Evolutionary conservation across 352 stramenopile species (phyloP), one percentile per base, ranked within the genome.

Genomic region (Pythium inflatum): DNA sequence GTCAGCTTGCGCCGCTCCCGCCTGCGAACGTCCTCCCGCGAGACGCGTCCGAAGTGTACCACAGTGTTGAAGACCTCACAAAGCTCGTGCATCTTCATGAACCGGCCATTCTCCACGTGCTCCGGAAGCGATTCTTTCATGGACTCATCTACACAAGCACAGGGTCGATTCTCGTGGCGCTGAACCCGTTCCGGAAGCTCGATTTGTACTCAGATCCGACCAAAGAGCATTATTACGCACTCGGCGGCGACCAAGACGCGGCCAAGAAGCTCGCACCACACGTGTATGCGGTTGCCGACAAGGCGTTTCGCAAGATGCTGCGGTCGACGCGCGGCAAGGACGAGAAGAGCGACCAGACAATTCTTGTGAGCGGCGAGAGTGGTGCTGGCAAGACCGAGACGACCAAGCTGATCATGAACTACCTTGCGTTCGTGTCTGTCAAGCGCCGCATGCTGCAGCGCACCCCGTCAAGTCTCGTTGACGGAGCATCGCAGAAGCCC

Each of bases 381-480:
- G 96, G 97, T 18, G 95, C 95, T 18, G 96, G 97, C 24, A 99
- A 99, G 81, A 99, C 96, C 20, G 95, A 98, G 60, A 98, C 95
- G 7, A 98, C 95, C 8, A 99, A 99, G 80, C 90, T 98, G 67
- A 97, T 98, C 68, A 98, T 99, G 95, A 88, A 95, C 67, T 99
- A 99, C 82, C 77, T 99, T 55, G 87, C 94, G 28, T 93, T 88
- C 38, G 88, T 94, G 22, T 94, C 89, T n/a, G 82, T 78, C 22
- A 73, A 67, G 31, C 78, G 73, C 46, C 58, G 62, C 25, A 20
- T 53, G 28, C 41, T 64, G 2, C 48, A 63, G n/a, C 50, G 48
- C 38, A 45, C 36, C 50, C 51, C 24, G 6, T 33, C 31, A 14
- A 62, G 51, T 48, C 34, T 49, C 0, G 30, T 38, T 50, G 56